Percentiles rank a stretch among this genome's conserved stretches.
Evolutionary conservation across 2,329 filamentous ascomycete genomes (phyloP).

Genomic region (Colletotrichum neosansevieriae): DNA sequence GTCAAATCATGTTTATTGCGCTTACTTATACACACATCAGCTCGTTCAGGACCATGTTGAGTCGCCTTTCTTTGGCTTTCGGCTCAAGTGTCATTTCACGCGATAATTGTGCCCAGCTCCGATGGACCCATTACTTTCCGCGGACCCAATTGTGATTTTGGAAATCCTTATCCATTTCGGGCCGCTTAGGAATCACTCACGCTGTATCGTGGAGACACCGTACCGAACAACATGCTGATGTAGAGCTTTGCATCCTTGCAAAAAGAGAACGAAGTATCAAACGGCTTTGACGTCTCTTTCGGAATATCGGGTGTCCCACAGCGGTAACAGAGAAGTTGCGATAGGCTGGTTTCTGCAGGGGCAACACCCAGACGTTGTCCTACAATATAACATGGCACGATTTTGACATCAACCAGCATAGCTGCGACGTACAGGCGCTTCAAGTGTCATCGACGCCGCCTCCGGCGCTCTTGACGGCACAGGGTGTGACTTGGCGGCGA

Average conservation of each 20-base stretch:
- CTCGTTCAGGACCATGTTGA: no score
- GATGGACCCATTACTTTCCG: no score
- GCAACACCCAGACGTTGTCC: neutral
- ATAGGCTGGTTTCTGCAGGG: constrained; percentile 4
- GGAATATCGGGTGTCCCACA: neutral
- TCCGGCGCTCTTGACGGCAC: neutral
- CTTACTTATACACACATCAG: no score
- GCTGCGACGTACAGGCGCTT: constrained; percentile 6
- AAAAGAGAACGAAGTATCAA: neutral
- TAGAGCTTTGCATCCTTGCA: neutral
- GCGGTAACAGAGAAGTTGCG: constrained; percentile 1
- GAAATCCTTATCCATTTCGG: no score
- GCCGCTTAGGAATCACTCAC: no score
- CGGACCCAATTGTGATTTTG: no score
- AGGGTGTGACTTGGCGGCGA: neutral
- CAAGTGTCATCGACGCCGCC: neutral
- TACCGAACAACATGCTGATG: neutral
- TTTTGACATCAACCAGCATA: neutral
- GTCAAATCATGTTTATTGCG: no score
- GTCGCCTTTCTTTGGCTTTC: no score
- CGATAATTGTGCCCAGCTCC: no score
- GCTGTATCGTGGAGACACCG: neutral
- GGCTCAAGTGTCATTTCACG: no score
- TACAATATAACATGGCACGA: neutral
- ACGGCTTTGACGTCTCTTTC: constrained; percentile 5